Evolutionary conservation across 768 basidiomycete genomes (phyloP).

Genomic region (Dictyophora rubrovolvata): DNA sequence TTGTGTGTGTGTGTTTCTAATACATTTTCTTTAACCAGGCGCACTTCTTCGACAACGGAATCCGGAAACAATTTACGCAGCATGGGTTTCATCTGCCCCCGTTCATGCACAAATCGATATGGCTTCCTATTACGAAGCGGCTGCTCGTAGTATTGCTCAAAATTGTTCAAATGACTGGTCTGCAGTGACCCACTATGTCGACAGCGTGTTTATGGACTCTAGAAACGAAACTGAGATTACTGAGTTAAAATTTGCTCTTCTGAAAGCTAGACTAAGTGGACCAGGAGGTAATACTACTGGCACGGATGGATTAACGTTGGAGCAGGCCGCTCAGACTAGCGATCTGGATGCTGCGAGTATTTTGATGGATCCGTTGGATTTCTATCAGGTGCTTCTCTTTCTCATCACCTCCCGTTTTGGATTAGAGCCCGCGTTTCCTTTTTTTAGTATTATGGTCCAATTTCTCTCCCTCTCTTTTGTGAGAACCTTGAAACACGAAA

Average conservation of each 20-base stretch:
- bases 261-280: constrained; percentile 33
- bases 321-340: constrained; percentile 26
- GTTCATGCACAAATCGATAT: constrained; percentile 43
- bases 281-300: constrained; percentile 31
- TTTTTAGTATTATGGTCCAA: constrained; percentile 34
- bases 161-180: constrained; percentile 47
- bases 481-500: constrained; percentile 38
- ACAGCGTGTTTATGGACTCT: constrained; percentile 23
- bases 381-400: constrained; percentile 31
- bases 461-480: constrained; percentile 37
- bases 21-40: constrained; percentile 13
- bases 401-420: background rate
- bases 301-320: constrained; percentile 25
- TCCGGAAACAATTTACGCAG: constrained; percentile 34
- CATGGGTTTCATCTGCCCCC: constrained; percentile 41
- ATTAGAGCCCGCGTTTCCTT: background rate
- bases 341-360: constrained; percentile 32
- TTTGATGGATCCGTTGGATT: constrained; percentile 38
- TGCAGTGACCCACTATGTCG: constrained; percentile 34
- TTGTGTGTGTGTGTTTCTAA: too few relatives aligned
- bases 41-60: constrained; percentile 37
- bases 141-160: constrained; percentile 37
- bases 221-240: constrained; percentile 23
- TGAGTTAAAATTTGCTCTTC: constrained; percentile 32
- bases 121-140: constrained; percentile 40